Percentiles rank a stretch among this genome's conserved stretches.
Evolutionary conservation across 768 basidiomycete genomes (phyloP).

Genomic region (Leccinum sublutescens): DNA sequence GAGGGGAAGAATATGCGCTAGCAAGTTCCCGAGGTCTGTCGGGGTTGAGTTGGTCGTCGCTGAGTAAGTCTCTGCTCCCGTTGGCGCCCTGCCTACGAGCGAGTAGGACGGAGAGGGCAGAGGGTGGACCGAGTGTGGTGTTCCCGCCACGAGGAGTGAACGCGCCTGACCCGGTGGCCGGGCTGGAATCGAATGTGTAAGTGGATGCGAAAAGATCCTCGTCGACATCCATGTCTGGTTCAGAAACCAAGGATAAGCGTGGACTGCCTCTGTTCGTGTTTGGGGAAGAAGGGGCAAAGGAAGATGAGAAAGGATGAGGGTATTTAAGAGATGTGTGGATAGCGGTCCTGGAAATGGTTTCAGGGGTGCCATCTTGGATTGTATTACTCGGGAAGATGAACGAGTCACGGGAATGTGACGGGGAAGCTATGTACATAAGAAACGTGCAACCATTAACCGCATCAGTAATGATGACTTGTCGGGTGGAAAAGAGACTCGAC

Average conservation of each 20-base stretch:
- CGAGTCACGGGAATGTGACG: slow-evolving; percentile 31
- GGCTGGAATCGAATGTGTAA: slow-evolving; percentile 27
- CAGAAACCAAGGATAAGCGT: slow-evolving; percentile 23
- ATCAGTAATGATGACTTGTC: not conserved
- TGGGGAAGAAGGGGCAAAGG: slow-evolving; percentile 23
- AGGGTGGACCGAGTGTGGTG: slow-evolving; percentile 26
- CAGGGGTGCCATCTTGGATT: slow-evolving; percentile 25
- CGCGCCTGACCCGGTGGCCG: slow-evolving; percentile 8
- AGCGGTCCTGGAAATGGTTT: slow-evolving; percentile 18
- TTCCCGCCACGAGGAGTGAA: slow-evolving; percentile 26
- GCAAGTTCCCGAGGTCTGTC: not conserved
- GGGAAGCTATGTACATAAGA: slow-evolving; percentile 13
- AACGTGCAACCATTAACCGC: slow-evolving; percentile 23
- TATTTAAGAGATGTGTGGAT: slow-evolving; percentile 19
- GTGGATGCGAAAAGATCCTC: slow-evolving; percentile 31
- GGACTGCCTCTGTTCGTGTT: slow-evolving; percentile 25
- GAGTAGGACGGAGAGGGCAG: slow-evolving; percentile 38
- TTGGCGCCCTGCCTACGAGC: slow-evolving; percentile 20
- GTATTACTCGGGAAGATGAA: slow-evolving; percentile 39
- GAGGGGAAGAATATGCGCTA: slow-evolving; percentile 10
- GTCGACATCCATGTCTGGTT: slow-evolving; percentile 23
- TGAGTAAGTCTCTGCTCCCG: not conserved
- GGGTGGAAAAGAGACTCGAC: not conserved
- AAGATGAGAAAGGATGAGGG: slow-evolving; percentile 18
- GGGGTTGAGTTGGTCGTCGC: not conserved